Percentiles rank a stretch among this genome's conserved stretches.
These are phyloP conservation scores for Eutypa lata DNA, from an alignment of 2,329 filamentous ascomycete genomes.

Conservation along the genomic window DNA sequence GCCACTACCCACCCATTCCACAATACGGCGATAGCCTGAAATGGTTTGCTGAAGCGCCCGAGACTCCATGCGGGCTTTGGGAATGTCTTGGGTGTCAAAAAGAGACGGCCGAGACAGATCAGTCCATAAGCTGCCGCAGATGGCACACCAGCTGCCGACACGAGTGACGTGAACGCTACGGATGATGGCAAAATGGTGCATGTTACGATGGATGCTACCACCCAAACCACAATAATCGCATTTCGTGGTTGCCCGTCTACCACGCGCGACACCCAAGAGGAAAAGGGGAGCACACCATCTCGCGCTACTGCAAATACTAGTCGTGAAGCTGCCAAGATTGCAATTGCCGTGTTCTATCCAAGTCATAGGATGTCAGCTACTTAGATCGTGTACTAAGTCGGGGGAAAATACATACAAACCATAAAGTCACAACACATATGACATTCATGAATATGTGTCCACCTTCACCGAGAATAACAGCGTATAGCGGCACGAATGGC, in stretches of 20 bases:
- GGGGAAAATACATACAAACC: slow-evolving; percentile 41
- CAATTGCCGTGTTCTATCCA: slow-evolving; percentile 53
- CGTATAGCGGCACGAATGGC: slow-evolving; percentile 58
- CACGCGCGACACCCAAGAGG: slow-evolving; percentile 54
- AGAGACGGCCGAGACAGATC: slow-evolving; percentile 45
- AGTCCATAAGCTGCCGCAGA: slow-evolving; percentile 50
- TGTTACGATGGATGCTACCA: slow-evolving; percentile 49
- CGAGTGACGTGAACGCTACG: slow-evolving; percentile 51
- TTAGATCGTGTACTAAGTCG: too few relatives aligned
- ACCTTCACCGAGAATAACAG: slow-evolving; percentile 50
- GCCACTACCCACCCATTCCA: slow-evolving; percentile 51
- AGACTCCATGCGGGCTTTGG: slow-evolving; percentile 45
- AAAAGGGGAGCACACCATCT: slow-evolving; percentile 59
- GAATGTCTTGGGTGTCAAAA: slow-evolving; percentile 45
- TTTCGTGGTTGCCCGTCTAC: slow-evolving; percentile 56
- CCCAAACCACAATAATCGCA: slow-evolving; percentile 57
- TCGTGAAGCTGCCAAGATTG: slow-evolving; percentile 57
- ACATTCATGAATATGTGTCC: slow-evolving; percentile 61
- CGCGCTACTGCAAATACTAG: slow-evolving; percentile 61
- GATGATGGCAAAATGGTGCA: slow-evolving; percentile 57
- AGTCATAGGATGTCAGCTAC: too few relatives aligned
- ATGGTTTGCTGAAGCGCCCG: slow-evolving; percentile 40
- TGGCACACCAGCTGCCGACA: slow-evolving; percentile 50
- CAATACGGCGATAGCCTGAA: slow-evolving; percentile 43
- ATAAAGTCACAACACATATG: slow-evolving; percentile 48